These are phyloP conservation scores for Pichia deserticola DNA, from an alignment of 805 yeast species.

Conservation along the genomic window DNA sequence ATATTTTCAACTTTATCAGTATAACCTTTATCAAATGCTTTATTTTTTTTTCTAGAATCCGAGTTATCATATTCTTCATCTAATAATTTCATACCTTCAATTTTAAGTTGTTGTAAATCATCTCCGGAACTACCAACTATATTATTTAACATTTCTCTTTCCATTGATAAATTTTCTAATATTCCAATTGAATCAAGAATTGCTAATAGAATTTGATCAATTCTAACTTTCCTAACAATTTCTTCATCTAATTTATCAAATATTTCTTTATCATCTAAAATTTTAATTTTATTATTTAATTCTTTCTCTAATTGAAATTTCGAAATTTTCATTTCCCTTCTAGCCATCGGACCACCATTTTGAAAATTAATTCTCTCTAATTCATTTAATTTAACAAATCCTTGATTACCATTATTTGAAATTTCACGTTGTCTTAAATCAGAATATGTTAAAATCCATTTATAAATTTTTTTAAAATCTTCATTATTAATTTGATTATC, in stretches of 20 bases:
- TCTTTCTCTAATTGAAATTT: slow-evolving; percentile 55
- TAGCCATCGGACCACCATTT: slow-evolving; percentile 32
- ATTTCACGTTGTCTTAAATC: slow-evolving; percentile 6
- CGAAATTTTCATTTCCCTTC: slow-evolving; percentile 67
- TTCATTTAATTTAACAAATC: slow-evolving; percentile 8
- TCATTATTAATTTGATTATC: not conserved
- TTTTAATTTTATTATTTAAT: slow-evolving; percentile 36
- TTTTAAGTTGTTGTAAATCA: slow-evolving; percentile 13
- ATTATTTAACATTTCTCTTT: slow-evolving; percentile 51
- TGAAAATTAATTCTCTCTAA: slow-evolving; percentile 3
- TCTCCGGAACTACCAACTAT: slow-evolving; percentile 19
- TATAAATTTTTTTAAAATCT: slow-evolving; percentile 4
- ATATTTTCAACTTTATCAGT: slow-evolving; percentile 45
- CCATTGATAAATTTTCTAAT: slow-evolving; percentile 57
- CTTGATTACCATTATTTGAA: slow-evolving; percentile 4
- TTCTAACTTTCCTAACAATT: slow-evolving; percentile 42
- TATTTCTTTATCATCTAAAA: slow-evolving; percentile 31
- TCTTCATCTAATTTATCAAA: slow-evolving; percentile 55
- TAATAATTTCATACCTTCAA: slow-evolving; percentile 6
- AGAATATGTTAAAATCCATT: slow-evolving; percentile 9
- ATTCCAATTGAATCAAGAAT: slow-evolving; percentile 47
- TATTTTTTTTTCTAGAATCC: slow-evolving; percentile 10
- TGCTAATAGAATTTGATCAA: slow-evolving; percentile 47
- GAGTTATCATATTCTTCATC: slow-evolving; percentile 9
- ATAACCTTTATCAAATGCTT: slow-evolving; percentile 36